Evolutionary conservation across 1,284 basidiomycete genomes (phyloP).

Genomic region (Phenoliferia sp.): DNA sequence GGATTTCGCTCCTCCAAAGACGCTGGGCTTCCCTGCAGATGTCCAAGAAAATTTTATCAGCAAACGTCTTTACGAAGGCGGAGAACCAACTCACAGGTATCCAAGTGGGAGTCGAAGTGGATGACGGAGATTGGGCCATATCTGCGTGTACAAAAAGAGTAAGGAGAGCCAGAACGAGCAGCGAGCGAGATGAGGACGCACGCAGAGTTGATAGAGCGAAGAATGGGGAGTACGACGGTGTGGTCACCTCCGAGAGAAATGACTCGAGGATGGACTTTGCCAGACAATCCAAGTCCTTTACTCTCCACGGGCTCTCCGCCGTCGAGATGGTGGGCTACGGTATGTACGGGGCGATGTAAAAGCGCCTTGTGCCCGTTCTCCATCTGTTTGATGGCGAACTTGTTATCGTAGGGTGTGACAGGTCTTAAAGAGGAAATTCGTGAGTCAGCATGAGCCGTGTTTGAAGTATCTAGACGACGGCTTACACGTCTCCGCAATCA

Average conservation of each 20-base stretch:
- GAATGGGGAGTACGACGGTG: constrained; percentile 44
- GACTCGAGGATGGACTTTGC: constrained; percentile 31
- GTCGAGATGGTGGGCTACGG: background rate
- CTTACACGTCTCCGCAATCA: constrained; percentile 44
- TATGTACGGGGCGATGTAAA: background rate
- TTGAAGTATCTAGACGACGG: too few relatives aligned
- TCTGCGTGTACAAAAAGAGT: background rate
- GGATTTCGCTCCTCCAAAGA: constrained; percentile 9
- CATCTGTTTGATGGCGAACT: constrained; percentile 46
- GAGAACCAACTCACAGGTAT: background rate
- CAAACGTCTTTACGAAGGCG: background rate
- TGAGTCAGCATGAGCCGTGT: too few relatives aligned
- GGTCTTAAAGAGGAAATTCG: constrained; percentile 46
- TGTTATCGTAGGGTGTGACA: constrained; percentile 45
- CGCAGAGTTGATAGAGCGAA: constrained; percentile 43
- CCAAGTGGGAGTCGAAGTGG: constrained; percentile 45
- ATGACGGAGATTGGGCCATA: constrained; percentile 41
- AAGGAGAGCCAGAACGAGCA: background rate
- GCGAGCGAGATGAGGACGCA: constrained; percentile 47
- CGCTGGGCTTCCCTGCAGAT: constrained; percentile 13
- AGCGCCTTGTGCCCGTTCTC: constrained; percentile 36
- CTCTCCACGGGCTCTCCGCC: background rate
- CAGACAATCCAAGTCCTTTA: background rate
- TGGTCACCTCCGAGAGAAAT: constrained; percentile 48
- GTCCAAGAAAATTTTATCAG: constrained; percentile 34